Evolutionary conservation across 2,329 filamentous ascomycete species (phyloP), one percentile per base, ranked within the genome.

Genomic region (Ophiostoma sp.): DNA sequence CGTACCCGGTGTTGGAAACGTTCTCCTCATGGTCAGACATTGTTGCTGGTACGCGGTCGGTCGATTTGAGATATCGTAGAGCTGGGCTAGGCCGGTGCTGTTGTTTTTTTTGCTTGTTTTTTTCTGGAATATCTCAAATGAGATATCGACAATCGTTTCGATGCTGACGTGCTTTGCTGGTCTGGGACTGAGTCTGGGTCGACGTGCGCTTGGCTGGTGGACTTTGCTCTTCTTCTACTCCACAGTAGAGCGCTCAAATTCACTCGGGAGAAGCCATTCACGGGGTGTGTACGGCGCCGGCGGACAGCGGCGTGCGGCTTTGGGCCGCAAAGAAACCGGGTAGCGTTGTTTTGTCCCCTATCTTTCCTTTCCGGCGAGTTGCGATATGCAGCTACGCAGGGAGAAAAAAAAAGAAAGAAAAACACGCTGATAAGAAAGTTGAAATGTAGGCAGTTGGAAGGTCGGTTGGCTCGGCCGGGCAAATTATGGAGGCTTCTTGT

Each of bases 401-500:
- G 68, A 3, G 9, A 42, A 39, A 71, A 31, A 57, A 73, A 68
- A n/a, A 52, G 57, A 57, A 70, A 66, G 39, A 31, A 50, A 50
- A 57, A 39, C 68, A 66, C 55, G 55, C 25, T 57, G 48, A 22
- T 50, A n/a, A 66, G 45, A 57, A 55, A 39, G 19, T 48, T 59
- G 57, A 45, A 55, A 48, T 33, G 36, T 36, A 39, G 33, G 52
- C 71, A 71, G 55, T 73, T 19, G 8, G n/a, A 66, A 28, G 36
- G 36, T 42, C 28, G 68, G 28, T 64, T 11, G 39, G 39, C 3
- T 19, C 59, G 72, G 59, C 39, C 70, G 70, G 50, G 17, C 87
- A 83, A 95, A 85, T 98, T 98, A 98, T 88, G 95, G 95, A 83
- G 96, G 95, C 86, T 97, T 95, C 87, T 94, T 96, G 88, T 96